Evolutionary conservation across 352 stramenopile species (phyloP).

Genomic region (Phytophthora nicotianae): DNA sequence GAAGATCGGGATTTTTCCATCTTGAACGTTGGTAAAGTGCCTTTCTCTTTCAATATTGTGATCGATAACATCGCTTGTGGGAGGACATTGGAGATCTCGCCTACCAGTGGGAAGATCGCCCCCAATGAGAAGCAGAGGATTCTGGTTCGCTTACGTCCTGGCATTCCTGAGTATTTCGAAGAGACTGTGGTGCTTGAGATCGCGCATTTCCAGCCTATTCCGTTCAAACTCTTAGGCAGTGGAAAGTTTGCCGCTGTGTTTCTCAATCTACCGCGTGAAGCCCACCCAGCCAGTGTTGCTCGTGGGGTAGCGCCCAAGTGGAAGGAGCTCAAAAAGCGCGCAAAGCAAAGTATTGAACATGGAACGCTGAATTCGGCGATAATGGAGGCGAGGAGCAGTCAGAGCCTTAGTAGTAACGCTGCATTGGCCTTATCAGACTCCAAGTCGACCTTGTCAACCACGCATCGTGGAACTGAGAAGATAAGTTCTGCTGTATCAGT

Average conservation of each 20-base stretch:
- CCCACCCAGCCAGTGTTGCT: constrained; percentile 59
- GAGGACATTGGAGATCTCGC: constrained; percentile 76
- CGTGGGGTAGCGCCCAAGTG: constrained; percentile 68
- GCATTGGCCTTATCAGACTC: constrained; percentile 45
- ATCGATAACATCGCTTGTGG: constrained; percentile 46
- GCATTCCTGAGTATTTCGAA: constrained; percentile 86
- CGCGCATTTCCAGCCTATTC: constrained; percentile 94
- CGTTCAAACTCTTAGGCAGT: constrained; percentile 87
- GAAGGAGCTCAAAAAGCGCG: constrained; percentile 72
- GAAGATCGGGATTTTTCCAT: constrained; percentile 94
- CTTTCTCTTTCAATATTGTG: constrained; percentile 84
- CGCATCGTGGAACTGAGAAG: constrained; percentile 38
- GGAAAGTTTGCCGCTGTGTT: constrained; percentile 92
- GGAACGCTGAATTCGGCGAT: constrained; percentile 22
- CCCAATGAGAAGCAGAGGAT: constrained; percentile 91
- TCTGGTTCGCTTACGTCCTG: constrained; percentile 85
- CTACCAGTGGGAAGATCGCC: constrained; percentile 82
- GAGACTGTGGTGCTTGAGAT: constrained; percentile 93
- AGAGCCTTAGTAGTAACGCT: constrained; percentile 11
- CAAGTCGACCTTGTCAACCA: constrained; percentile 58
- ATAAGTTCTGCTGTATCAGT: constrained; percentile 37
- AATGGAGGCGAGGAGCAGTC: constrained; percentile 21
- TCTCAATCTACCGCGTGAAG: constrained; percentile 88
- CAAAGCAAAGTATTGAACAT: constrained; percentile 48
- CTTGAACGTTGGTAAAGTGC: constrained; percentile 92